Evolutionary conservation across 2,329 filamentous ascomycete species (phyloP).

Genomic region (Orbilia ellipsospora): DNA sequence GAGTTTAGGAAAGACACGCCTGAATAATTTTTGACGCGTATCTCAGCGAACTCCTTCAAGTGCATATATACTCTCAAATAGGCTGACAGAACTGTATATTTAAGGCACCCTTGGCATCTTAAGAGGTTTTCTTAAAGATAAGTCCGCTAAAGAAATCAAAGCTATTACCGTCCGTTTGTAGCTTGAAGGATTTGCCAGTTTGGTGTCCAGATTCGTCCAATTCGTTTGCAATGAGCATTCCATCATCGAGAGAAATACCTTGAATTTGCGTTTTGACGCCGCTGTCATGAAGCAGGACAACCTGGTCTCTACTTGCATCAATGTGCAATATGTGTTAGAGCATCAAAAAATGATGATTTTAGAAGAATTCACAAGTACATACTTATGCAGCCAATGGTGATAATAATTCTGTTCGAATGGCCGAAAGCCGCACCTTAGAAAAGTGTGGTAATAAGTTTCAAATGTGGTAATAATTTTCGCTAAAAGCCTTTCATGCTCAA

Average conservation of each 20-base stretch:
- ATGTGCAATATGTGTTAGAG: slow-evolving; percentile 65
- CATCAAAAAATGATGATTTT: neutral
- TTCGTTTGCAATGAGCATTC: slow-evolving; percentile 85
- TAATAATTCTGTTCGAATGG: slow-evolving; percentile 83
- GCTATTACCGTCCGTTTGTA: slow-evolving; percentile 97
- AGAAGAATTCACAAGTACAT: slow-evolving; percentile 61
- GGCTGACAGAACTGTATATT: too few relatives aligned
- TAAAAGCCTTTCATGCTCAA: slow-evolving; percentile 81
- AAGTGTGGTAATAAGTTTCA: slow-evolving; percentile 79
- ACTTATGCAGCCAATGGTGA: slow-evolving; percentile 83
- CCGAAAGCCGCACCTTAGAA: slow-evolving; percentile 78
- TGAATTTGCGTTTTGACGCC: slow-evolving; percentile 79
- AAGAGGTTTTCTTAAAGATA: slow-evolving; percentile 76
- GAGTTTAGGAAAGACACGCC: too few relatives aligned
- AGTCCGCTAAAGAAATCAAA: slow-evolving; percentile 97
- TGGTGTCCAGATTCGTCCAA: slow-evolving; percentile 75
- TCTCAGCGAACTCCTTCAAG: too few relatives aligned
- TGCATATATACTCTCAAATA: too few relatives aligned
- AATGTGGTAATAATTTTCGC: slow-evolving; percentile 82
- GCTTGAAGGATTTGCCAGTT: slow-evolving; percentile 80
- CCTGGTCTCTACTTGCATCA: slow-evolving; percentile 63
- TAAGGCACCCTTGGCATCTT: too few relatives aligned
- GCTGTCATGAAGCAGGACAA: slow-evolving; percentile 81
- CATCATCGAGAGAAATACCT: slow-evolving; percentile 93
- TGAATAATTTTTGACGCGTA: too few relatives aligned